Percentiles rank a stretch among this genome's conserved stretches.
These are phyloP conservation scores for Lactifluus volemus DNA, from an alignment of 768 basidiomycete genomes.

Conservation along the genomic window DNA sequence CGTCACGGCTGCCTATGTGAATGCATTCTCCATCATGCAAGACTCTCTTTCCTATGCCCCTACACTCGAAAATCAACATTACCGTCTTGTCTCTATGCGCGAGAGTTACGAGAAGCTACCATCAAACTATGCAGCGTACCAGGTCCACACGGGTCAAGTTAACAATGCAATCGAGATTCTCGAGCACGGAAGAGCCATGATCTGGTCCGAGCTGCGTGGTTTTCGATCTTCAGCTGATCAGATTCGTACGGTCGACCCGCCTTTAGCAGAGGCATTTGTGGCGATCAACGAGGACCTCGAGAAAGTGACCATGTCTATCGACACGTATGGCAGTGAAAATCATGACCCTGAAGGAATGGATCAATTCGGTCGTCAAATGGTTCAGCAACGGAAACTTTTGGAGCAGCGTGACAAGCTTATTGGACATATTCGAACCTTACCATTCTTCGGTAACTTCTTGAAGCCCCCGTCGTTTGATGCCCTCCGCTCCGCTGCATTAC, in stretches of 20 bases:
- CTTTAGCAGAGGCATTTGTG: neutral
- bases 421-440: neutral
- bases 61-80: neutral
- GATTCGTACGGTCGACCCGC: neutral
- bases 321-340: neutral
- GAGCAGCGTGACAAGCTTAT: neutral
- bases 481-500: neutral
- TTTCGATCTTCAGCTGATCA: neutral
- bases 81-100: neutral
- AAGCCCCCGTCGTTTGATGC: neutral
- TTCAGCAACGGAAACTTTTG: neutral
- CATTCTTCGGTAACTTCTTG: neutral
- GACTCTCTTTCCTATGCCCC: neutral
- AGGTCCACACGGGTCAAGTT: neutral
- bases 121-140: neutral
- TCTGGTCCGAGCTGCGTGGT: slow-evolving; percentile 9
- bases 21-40: neutral
- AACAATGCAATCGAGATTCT: neutral
- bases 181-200: slow-evolving; percentile 5
- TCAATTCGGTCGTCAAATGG: neutral
- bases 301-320: neutral
- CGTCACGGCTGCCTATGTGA: neutral
- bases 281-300: neutral
- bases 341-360: neutral
- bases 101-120: neutral